Conservation (phyloP, 2,329 filamentous ascomycete genomes). For the Fusarium nisikadoi region DNA sequence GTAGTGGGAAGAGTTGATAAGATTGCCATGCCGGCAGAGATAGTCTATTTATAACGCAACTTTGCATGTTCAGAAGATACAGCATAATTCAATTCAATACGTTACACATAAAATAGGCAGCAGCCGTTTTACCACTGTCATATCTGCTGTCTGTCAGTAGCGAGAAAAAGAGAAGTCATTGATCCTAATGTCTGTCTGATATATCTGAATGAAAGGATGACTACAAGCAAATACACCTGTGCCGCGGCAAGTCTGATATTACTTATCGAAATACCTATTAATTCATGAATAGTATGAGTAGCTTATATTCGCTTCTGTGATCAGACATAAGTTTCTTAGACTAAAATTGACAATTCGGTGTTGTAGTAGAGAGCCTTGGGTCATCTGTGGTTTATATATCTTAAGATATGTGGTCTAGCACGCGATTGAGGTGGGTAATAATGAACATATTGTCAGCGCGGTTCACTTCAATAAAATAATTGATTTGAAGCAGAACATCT, state of each 20-base stretch:
- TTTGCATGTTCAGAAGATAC: not conserved
- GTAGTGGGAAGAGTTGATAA: fast-evolving
- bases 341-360: fast-evolving
- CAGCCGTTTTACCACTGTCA: fast-evolving
- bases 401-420: not conserved
- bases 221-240: fast-evolving
- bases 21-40: fast-evolving
- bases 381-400: not conserved
- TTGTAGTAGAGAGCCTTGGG: fast-evolving
- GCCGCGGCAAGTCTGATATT: fast-evolving
- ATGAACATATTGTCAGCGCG: no score
- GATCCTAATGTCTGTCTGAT: fast-evolving
- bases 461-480: no score
- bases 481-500: fast-evolving
- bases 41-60: not conserved
- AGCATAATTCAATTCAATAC: fast-evolving
- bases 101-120: not conserved
- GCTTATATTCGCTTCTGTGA: fast-evolving
- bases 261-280: fast-evolving
- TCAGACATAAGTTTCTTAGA: fast-evolving
- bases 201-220: not conserved
- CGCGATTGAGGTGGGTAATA: fast-evolving
- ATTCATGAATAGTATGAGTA: fast-evolving
- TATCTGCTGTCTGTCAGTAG: fast-evolving
- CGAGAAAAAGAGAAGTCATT: no score